These are phyloP conservation scores for Ophiocordyceps robertsii DNA, from an alignment of 2,329 filamentous ascomycete species.

Conservation along the genomic window DNA sequence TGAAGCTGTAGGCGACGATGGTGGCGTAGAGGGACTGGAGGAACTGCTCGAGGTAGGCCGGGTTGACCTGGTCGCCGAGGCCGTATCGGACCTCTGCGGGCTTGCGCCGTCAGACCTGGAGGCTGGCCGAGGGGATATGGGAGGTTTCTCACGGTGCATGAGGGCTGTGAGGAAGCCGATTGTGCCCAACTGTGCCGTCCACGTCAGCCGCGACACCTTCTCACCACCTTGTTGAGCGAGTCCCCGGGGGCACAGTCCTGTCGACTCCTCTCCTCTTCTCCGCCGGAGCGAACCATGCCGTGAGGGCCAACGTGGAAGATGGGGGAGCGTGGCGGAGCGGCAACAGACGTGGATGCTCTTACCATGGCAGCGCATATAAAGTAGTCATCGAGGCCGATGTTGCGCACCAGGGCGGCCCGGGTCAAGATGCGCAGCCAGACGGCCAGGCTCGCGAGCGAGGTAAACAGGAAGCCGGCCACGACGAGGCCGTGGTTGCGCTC, in stretches of 20 bases:
- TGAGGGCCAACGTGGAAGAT: background rate
- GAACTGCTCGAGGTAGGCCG: slow-evolving; percentile 6
- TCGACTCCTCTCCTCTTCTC: too few species aligned
- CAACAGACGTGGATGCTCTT: background rate
- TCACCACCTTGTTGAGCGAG: too few species aligned
- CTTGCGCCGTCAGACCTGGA: background rate
- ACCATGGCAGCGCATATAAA: slow-evolving; percentile 4
- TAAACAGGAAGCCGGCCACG: slow-evolving; percentile 7
- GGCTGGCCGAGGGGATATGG: background rate
- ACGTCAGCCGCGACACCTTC: too few species aligned
- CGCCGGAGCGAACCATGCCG: too few species aligned
- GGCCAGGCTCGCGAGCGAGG: slow-evolving; percentile 3
- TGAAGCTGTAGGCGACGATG: slow-evolving; percentile 11
- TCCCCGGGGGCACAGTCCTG: too few species aligned
- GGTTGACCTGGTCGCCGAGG: slow-evolving; percentile 7
- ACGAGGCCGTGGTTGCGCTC: slow-evolving; percentile 7
- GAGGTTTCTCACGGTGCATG: slow-evolving; percentile 7
- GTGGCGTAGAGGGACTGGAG: slow-evolving; percentile 10
- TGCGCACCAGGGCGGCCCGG: background rate
- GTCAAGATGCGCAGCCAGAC: slow-evolving; percentile 6
- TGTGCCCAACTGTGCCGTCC: slow-evolving; percentile 5
- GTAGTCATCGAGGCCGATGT: slow-evolving; percentile 4
- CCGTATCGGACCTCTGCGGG: slow-evolving; percentile 11
- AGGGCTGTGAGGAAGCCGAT: slow-evolving; percentile 7
- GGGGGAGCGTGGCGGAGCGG: too few species aligned